Evolutionary conservation across 768 basidiomycete species (phyloP).

Genomic region (Tricholoma sp.): DNA sequence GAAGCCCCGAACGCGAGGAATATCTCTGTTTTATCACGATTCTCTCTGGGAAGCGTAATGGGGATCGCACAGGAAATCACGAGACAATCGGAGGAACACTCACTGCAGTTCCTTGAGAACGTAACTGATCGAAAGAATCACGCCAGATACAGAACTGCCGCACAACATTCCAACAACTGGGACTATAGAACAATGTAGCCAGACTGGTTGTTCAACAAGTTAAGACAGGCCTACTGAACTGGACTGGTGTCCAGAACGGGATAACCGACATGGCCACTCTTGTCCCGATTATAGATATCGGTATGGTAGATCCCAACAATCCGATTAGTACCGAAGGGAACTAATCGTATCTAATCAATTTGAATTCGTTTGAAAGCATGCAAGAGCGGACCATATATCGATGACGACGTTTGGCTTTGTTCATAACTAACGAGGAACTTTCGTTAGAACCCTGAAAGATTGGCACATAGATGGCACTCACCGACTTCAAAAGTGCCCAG

Average conservation of each 20-base stretch:
- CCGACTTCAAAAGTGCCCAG: constrained; percentile 78
- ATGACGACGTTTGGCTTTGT: constrained; percentile 73
- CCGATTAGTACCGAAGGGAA: constrained; percentile 62
- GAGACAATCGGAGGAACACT: constrained; percentile 16
- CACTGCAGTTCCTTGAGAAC: constrained; percentile 77
- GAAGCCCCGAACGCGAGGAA: constrained; percentile 85
- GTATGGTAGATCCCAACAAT: constrained; percentile 74
- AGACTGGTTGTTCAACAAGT: not conserved
- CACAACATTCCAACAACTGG: constrained; percentile 86
- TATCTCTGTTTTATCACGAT: constrained; percentile 79
- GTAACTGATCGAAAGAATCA: constrained; percentile 65
- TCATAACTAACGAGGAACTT: constrained; percentile 48
- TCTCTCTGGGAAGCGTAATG: constrained; percentile 48
- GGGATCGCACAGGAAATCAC: not conserved
- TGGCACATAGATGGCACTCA: constrained; percentile 23
- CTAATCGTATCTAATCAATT: constrained; percentile 26
- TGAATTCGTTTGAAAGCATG: not conserved
- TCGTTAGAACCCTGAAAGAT: not conserved
- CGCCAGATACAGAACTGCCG: constrained; percentile 70
- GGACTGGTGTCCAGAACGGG: constrained; percentile 82
- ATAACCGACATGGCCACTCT: constrained; percentile 70
- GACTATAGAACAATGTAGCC: constrained; percentile 35
- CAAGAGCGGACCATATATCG: constrained; percentile 57
- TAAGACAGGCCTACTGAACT: constrained; percentile 55
- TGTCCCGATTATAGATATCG: constrained; percentile 72